Base-by-base conservation (phyloP, 257 asterid species). In the Mitragyna speciosa region DNA sequence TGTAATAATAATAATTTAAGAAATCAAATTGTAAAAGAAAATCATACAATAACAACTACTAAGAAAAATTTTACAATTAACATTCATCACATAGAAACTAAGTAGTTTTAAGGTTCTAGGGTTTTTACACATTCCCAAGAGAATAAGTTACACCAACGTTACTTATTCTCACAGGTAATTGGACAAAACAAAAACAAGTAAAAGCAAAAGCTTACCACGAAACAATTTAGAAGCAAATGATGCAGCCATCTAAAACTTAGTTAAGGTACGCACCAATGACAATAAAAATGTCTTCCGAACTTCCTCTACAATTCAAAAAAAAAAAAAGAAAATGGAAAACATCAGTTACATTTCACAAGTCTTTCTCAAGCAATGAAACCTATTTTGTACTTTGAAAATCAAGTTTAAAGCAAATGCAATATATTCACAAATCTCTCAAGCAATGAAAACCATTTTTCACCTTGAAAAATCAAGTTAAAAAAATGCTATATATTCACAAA, bases 191-290 rank as follows among this genome's bases (percentile, higher is more conserved):
- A 48, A 39, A 70, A 58, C 16, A 58, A n/a, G 31, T 45, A 61
- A 49, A 73, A 49, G 70, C 17, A 75, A 81, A 67, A 69, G 47
- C 75, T 36, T 78, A 82, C 85, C 85, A 28, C 43, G 79, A 73
- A 73, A 65, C n/a, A 73, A 22, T 82, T 45, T 82, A 24, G 82
- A 77, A 66, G 79, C 17, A 14, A 79, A 67, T 16, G 71, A 66
- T 20, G 79, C 26, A 82, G 83, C 80, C 86, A 78, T 83, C 33
- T 24, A 70, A 30, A 33, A 65, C 65, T 54, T 11, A 63, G 71
- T 54, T 28, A 67, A 45, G 26, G 20, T 61, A 16, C 70, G 6
- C 61, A 3, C 63, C 41, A 41, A 54, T 20, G 52, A 26, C 45
- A 24, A 51, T 14, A 63, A 17, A 20, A 72, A 31, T 0, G 16